A percentile compares a stretch with the other conserved stretches of the same genome.
Conservation (phyloP, 345 rosid genomes). For the Camelina neglecta region DNA sequence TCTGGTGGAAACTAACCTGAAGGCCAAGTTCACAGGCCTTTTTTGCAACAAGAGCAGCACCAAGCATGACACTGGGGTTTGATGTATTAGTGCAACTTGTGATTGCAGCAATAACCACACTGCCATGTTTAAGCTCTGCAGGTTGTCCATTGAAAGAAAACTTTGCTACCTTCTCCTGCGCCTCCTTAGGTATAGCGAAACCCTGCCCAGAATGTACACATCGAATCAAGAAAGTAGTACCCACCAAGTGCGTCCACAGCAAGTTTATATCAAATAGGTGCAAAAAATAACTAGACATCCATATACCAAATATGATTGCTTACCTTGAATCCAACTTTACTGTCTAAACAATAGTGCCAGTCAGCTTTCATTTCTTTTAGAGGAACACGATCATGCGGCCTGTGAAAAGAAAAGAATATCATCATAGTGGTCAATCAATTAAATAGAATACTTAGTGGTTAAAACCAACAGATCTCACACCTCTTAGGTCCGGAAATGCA, state of each 20-base stretch:
- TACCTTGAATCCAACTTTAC: conserved; percentile 92
- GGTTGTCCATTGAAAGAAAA: conserved; percentile 86
- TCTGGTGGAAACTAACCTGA: conserved; percentile 55
- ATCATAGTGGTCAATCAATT: not conserved
- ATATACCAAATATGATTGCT: not conserved
- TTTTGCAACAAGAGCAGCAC: conserved; percentile 97
- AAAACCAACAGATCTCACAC: conserved; percentile 47
- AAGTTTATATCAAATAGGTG: not conserved
- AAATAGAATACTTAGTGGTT: not conserved
- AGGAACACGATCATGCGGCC: conserved; percentile 97
- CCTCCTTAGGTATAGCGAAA: conserved; percentile 89
- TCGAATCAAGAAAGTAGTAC: not conserved
- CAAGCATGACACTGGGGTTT: conserved; percentile 99
- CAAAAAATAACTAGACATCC: not conserved
- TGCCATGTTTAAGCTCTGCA: conserved; percentile 95
- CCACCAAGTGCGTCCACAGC: not conserved
- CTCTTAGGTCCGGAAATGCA: conserved; percentile 98
- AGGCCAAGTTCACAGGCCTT: conserved; percentile 95
- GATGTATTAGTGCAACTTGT: conserved; percentile 99
- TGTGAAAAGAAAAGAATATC: conserved; percentile 42
- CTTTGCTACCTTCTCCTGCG: conserved; percentile 69
- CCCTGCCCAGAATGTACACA: conserved; percentile 59
- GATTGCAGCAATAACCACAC: conserved; percentile 98
- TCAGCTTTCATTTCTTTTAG: conserved; percentile 96
- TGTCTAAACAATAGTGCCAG: conserved; percentile 96